Evolutionary conservation across 768 basidiomycete species (phyloP).

Genomic region (Steccherinum ochraceum): DNA sequence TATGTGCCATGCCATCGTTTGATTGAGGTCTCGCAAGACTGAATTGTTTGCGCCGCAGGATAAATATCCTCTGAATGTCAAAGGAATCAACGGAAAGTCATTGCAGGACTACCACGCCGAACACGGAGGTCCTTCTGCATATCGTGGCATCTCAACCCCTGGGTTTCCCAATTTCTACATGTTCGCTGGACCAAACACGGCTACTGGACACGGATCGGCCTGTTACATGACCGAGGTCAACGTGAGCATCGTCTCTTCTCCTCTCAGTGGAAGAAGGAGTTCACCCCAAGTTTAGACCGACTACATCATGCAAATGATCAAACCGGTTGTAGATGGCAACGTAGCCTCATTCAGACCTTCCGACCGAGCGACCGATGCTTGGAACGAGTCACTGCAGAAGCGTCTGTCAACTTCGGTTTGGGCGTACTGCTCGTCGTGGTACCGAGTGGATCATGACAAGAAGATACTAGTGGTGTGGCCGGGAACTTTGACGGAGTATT

Average conservation of each 20-base stretch:
- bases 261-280: background rate
- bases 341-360: conserved; percentile 19
- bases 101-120: conserved; percentile 23
- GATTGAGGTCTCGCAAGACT: background rate
- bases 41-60: conserved; percentile 7
- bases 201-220: conserved; percentile 15
- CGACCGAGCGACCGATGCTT: conserved; percentile 9
- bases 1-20: conserved; percentile 11
- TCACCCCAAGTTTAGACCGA: conserved; percentile 4
- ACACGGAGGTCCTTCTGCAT: conserved; percentile 27
- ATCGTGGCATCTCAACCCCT: conserved; percentile 26
- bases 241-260: conserved; percentile 8
- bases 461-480: conserved; percentile 12
- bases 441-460: conserved; percentile 6
- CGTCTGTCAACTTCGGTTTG: background rate
- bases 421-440: conserved; percentile 10
- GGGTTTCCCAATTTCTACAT: conserved; percentile 32
- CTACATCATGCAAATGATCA: conserved; percentile 12
- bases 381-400: conserved; percentile 20
- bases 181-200: conserved; percentile 18
- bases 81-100: conserved; percentile 18
- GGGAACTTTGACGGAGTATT: conserved; percentile 3
- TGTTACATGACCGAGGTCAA: conserved; percentile 15
- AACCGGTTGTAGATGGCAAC: conserved; percentile 7
- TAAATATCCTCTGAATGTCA: conserved; percentile 8